phyloP scores from a whole-genome alignment of 2,329 filamentous ascomycete genomes.

The Paecilomyces niveus region DNA sequence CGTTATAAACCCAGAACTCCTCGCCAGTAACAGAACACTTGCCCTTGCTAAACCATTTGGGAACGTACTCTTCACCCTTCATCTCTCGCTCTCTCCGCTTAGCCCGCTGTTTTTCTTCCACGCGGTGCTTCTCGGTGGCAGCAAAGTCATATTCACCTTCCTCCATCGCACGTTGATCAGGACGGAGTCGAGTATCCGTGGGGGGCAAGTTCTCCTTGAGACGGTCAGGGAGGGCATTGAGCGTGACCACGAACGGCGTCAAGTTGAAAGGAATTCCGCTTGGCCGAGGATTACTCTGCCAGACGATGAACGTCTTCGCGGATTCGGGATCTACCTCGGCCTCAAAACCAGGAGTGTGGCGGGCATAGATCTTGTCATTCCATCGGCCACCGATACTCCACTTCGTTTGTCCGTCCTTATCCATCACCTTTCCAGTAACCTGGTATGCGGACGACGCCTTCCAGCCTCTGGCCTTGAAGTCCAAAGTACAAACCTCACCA shows the following conservation, averaged over 20 bases:
- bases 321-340: slow-evolving; percentile 51
- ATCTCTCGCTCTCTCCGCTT: slow-evolving; percentile 66
- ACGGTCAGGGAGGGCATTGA: slow-evolving; percentile 87
- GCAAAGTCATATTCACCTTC: slow-evolving; percentile 95
- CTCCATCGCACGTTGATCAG: slow-evolving; percentile 97
- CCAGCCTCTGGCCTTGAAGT: slow-evolving; percentile 96
- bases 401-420: slow-evolving; percentile 68
- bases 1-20: slow-evolving; percentile 82
- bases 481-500: slow-evolving; percentile 77
- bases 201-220: slow-evolving; percentile 72
- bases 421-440: slow-evolving; percentile 77
- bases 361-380: slow-evolving; percentile 96
- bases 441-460: slow-evolving; percentile 88
- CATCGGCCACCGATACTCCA: slow-evolving; percentile 90
- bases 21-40: slow-evolving; percentile 76
- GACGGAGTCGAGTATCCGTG: slow-evolving; percentile 85
- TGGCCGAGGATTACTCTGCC: slow-evolving; percentile 79
- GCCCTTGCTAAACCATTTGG: slow-evolving; percentile 75
- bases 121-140: slow-evolving; percentile 84
- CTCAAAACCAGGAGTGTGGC: slow-evolving; percentile 85
- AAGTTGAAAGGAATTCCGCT: slow-evolving; percentile 90
- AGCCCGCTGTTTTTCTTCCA: slow-evolving; percentile 85
- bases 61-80: slow-evolving; percentile 70
- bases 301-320: slow-evolving; percentile 77
- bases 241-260: slow-evolving; percentile 88